Evolutionary conservation across 306 rosid species (phyloP).

Genomic region (Quercus aquifolioides): DNA sequence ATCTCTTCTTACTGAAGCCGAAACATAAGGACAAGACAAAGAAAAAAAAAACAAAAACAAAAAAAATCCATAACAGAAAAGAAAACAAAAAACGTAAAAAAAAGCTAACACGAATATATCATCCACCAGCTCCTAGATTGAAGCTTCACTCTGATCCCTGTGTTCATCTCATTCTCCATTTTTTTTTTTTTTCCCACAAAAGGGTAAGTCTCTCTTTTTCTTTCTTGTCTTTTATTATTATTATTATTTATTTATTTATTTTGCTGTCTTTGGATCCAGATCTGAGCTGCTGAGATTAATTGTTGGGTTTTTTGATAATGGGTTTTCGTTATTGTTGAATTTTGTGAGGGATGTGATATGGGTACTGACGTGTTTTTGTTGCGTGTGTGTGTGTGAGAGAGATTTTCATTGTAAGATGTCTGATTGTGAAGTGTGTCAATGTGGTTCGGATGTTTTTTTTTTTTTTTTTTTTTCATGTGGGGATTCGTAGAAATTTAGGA

Average conservation of each 20-base stretch:
- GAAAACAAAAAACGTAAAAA: not conserved
- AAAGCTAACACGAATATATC: not conserved
- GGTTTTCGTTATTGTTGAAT: not conserved
- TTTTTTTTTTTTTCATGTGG: not conserved
- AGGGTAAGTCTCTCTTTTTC: constrained; percentile 6
- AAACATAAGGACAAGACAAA: not conserved
- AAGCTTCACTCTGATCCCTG: not conserved
- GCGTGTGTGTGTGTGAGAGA: not conserved
- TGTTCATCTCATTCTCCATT: not conserved
- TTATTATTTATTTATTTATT: not conserved
- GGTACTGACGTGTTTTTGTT: not conserved
- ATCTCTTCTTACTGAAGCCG: not conserved
- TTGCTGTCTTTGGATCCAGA: constrained; percentile 4
- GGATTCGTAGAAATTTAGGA: not conserved
- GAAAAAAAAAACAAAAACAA: not conserved
- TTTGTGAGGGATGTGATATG: not conserved
- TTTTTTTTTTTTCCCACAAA: not conserved
- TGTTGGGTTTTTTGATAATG: not conserved
- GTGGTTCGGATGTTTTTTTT: not conserved
- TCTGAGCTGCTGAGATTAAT: constrained; percentile 7
- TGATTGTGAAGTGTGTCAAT: not conserved
- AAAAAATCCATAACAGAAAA: not conserved
- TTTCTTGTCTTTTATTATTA: not conserved
- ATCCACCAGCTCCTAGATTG: not conserved
- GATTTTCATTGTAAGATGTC: not conserved